Percentiles rank a stretch among this genome's conserved stretches.
These are phyloP conservation scores for Psidium guajava DNA, from an alignment of 345 rosid genomes.

Conservation along the genomic window DNA sequence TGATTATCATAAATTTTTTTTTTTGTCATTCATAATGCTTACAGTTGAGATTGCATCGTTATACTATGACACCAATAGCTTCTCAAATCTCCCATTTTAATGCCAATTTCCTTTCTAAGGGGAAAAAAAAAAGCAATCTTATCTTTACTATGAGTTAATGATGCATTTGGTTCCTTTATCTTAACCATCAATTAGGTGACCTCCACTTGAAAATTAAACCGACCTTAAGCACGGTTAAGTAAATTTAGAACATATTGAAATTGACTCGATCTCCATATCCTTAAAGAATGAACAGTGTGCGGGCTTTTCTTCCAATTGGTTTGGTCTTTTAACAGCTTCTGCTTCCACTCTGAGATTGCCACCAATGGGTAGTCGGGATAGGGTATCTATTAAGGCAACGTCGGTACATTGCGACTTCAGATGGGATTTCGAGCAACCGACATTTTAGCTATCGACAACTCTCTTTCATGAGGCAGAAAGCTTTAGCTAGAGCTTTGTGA, in stretches of 20 bases:
- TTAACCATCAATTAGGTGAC: not conserved
- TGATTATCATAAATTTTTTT: too few species aligned
- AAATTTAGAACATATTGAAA: not conserved
- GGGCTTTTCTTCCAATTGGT: not conserved
- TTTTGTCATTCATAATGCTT: too few species aligned
- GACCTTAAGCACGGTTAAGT: not conserved
- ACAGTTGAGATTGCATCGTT: too few species aligned
- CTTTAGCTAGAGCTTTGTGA: not conserved
- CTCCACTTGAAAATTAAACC: not conserved
- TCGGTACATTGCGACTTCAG: not conserved
- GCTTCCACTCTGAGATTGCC: accelerated
- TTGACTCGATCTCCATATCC: not conserved
- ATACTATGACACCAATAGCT: too few species aligned
- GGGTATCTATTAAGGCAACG: accelerated
- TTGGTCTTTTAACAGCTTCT: not conserved
- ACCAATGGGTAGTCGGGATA: not conserved
- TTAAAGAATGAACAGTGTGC: not conserved
- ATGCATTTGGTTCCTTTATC: not conserved
- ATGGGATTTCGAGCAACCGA: not conserved
- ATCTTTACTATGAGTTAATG: not conserved
- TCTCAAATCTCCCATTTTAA: not conserved
- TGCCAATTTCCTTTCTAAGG: not conserved
- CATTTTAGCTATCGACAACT: accelerated
- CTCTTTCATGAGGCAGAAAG: not conserved
- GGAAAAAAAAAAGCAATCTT: not conserved